These are phyloP conservation scores for Fomitopsis pulvina DNA, from an alignment of 768 basidiomycete species.

Conservation along the genomic window DNA sequence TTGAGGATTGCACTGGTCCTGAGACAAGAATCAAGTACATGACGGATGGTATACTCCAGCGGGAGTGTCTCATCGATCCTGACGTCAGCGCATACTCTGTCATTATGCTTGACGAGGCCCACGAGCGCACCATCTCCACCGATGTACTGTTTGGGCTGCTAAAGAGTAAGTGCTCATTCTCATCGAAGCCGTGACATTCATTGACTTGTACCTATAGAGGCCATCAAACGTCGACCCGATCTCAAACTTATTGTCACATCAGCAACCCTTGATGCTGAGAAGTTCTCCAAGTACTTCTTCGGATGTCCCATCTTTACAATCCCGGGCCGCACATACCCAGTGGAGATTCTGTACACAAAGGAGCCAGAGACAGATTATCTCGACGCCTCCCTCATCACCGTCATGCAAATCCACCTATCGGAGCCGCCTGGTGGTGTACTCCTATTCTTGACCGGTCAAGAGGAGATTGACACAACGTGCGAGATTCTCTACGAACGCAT, in stretches of 20 bases:
- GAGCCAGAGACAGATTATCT: constrained; percentile 97
- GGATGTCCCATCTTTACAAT: constrained; percentile 99
- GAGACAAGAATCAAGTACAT: constrained; percentile 99
- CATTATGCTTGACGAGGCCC: constrained; percentile 98
- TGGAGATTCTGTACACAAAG: constrained; percentile 97
- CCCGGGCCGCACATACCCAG: constrained; percentile 98
- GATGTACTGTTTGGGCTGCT: constrained; percentile 95
- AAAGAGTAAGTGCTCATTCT: constrained; percentile 55
- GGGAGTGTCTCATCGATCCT: constrained; percentile 95
- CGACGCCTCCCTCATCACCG: constrained; percentile 95
- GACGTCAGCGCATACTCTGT: constrained; percentile 90
- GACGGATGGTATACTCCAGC: constrained; percentile 99
- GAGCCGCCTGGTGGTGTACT: constrained; percentile 96
- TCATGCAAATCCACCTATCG: constrained; percentile 99
- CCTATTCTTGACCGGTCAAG: constrained; percentile 96
- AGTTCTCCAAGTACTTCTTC: constrained; percentile 99
- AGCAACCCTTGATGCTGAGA: constrained; percentile 97
- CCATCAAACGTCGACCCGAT: constrained; percentile 89
- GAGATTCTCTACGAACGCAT: constrained; percentile 98
- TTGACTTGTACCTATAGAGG: constrained; percentile 49
- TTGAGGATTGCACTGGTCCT: constrained; percentile 98
- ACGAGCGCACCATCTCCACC: constrained; percentile 97
- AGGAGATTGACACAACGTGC: constrained; percentile 97
- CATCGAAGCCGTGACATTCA: neutral
- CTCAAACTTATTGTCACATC: constrained; percentile 98